Evolutionary conservation across 768 basidiomycete species (phyloP), one percentile per base, ranked within the genome.

Genomic region (Collybiopsis confluens): DNA sequence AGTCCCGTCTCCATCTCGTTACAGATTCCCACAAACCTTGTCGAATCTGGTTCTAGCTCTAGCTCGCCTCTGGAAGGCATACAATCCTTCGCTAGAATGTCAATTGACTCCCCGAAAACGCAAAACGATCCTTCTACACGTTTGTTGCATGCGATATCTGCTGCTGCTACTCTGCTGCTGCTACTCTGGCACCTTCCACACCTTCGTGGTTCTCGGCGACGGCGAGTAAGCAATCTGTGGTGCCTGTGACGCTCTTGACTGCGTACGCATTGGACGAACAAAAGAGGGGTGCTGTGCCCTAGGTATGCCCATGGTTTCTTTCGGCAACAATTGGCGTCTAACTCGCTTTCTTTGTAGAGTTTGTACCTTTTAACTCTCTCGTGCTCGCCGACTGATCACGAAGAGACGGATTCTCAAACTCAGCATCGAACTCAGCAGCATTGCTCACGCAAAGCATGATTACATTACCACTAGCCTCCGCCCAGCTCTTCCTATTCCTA

Each of bases 291-390:
- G 68, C 75, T 16, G 75, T 74, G 40, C 86, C 85, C 45, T 82
- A 85, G 78, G 86, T 86, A 65, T 45, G 74, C 30, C 13, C 13
- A 33, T 33, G 18, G 47, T 65, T 48, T 16, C 18, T 60, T 59
- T 47, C 38, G 41, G 30, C 36, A 42, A 27, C 54, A 21, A 9
- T 38, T 9, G 23, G 15, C 37, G 23, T 13, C 23, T 21, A 30
- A 15, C 20, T 48, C 54, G 16, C 45, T 8, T 48, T 16, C n/a
- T 20, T 55, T 58, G 33, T 62, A 87, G 85, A 77, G 82, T 62
- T 69, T 88, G 56, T 91, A 88, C 69, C 91, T 88, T 64, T 91
- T 90, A 69, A 78, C 86, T 2, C 76, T 91, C 41, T 81, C 88
- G 13, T 81, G 85, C 52, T 91, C 89, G 1, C 88, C 89, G 4